Base-by-base conservation (phyloP, 2,329 filamentous ascomycete species). In the Gliomastix tumulicola region DNA sequence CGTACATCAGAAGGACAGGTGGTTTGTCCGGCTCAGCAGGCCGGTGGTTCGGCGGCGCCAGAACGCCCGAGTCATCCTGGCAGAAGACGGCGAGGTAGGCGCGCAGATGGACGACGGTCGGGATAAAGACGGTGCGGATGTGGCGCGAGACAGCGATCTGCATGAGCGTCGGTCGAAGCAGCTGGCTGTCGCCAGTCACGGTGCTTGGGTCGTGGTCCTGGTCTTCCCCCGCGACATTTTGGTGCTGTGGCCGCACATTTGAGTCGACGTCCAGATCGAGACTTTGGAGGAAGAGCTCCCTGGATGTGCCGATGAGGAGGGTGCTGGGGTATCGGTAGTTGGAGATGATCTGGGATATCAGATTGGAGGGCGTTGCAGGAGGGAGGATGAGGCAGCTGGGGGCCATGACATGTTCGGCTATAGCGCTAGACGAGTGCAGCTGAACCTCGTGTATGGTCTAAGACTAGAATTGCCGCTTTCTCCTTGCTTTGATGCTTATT, bases 71-170 rank as follows among this genome's bases (percentile, higher is more conserved):
- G 38, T 62, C 53, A 2, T 47, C 44, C 3, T 56, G 44, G 15
- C 60, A 60, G 41, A 76, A 71, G 35, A 76, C 68, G 30, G 82
- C 68, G 15, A 96, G 68, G 49, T 82, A 86, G 23, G 86, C 86
- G 37, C 87, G 81, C 7, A 95, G 73, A 55, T 85, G 80, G 17
- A 84, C 79, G 37, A 92, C 71, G 3, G 83, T 87, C 0, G 86
- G 79, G 37, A 79, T 74, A 59, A 94, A 96, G 23, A 76, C 63
- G 8, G 89, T 58, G 37, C 75, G 76, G 43, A 94, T 72, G 48
- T 81, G 77, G 21, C 78, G 74, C 7, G 86, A 82, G 4, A 74
- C 71, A 32, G 81, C 75, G 20, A 89, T 67, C 43, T 86, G 74
- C 37, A 79, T 72, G 12, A 95, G 74, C 0, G 84, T 79, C 20